phyloP scores from a whole-genome alignment of 2,329 filamentous ascomycete species.

The Alternaria viburni region DNA sequence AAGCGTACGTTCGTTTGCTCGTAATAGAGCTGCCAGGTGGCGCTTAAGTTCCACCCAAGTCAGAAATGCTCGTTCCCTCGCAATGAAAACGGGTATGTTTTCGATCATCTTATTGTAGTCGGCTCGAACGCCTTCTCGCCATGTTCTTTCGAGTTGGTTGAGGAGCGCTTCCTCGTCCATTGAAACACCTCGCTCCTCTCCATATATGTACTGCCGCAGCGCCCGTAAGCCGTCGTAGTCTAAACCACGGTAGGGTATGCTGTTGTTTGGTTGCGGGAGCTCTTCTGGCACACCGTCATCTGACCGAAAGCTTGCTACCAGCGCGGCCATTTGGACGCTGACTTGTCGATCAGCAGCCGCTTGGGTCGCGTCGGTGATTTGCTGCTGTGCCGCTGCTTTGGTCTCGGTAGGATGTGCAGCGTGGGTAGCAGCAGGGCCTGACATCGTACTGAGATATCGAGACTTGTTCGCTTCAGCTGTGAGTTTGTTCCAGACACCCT shows the following conservation, averaged over 20 bases:
- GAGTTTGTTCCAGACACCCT: conserved; percentile 33
- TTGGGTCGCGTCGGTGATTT: conserved; percentile 29
- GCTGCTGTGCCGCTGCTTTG: conserved; percentile 26
- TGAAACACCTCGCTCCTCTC: conserved; percentile 26
- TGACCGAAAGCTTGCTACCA: conserved; percentile 37
- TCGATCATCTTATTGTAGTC: conserved; percentile 35
- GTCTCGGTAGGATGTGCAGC: conserved; percentile 18
- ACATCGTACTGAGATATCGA: conserved; percentile 18
- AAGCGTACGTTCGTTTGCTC: conserved; percentile 40
- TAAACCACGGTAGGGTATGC: conserved; percentile 33
- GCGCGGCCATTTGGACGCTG: conserved; percentile 34
- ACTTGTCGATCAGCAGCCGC: conserved; percentile 33
- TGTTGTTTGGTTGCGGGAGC: conserved; percentile 23
- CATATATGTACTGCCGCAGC: conserved; percentile 41
- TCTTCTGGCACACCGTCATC: conserved; percentile 29
- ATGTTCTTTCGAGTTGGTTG: conserved; percentile 36
- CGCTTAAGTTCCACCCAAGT: conserved; percentile 45
- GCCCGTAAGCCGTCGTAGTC: conserved; percentile 39
- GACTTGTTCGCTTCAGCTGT: conserved; percentile 21
- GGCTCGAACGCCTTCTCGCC: conserved; percentile 39
- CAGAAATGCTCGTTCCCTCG: conserved; percentile 41
- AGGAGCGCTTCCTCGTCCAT: conserved; percentile 41
- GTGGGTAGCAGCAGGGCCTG: conserved; percentile 8
- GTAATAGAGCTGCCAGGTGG: conserved; percentile 42
- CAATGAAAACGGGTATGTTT: conserved; percentile 39